A percentile compares a stretch with the other conserved stretches of the same genome.
Evolutionary conservation across 441 rosid species (phyloP).

Genomic region (Geranium incanum): DNA sequence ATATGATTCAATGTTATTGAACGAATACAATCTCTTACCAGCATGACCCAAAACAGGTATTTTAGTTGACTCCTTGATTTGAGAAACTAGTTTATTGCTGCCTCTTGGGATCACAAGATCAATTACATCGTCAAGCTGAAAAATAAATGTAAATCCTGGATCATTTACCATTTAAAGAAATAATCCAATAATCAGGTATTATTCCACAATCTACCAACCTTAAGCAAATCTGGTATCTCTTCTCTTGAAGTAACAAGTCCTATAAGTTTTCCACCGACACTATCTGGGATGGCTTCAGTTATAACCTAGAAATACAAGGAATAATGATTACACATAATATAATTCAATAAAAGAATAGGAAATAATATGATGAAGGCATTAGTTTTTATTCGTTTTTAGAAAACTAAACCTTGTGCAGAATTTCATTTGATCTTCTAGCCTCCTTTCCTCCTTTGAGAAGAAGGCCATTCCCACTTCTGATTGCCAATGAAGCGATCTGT

Average conservation of each 20-base stretch:
- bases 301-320: conserved; percentile 48
- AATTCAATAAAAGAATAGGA: not conserved
- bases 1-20: conserved; percentile 12
- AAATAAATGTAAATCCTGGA: conserved; percentile 24
- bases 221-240: conserved; percentile 92
- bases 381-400: conserved; percentile 13
- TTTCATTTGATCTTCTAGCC: conserved; percentile 84
- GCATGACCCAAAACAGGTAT: conserved; percentile 98
- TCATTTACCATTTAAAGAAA: not conserved
- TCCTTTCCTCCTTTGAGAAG: conserved; percentile 96
- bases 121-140: conserved; percentile 94
- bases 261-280: conserved; percentile 68
- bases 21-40: conserved; percentile 42
- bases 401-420: conserved; percentile 70
- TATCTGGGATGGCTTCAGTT: conserved; percentile 71
- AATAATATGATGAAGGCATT: conserved; percentile 3
- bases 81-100: conserved; percentile 89
- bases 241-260: conserved; percentile 94
- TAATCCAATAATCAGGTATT: not conserved
- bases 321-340: conserved; percentile 6
- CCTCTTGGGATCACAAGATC: conserved; percentile 99
- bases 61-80: conserved; percentile 83
- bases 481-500: conserved; percentile 91
- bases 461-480: conserved; percentile 92
- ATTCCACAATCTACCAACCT: conserved; percentile 39